Evolutionary conservation across 805 yeast species (phyloP).

Genomic region (Kluyveromyces siamensis): DNA sequence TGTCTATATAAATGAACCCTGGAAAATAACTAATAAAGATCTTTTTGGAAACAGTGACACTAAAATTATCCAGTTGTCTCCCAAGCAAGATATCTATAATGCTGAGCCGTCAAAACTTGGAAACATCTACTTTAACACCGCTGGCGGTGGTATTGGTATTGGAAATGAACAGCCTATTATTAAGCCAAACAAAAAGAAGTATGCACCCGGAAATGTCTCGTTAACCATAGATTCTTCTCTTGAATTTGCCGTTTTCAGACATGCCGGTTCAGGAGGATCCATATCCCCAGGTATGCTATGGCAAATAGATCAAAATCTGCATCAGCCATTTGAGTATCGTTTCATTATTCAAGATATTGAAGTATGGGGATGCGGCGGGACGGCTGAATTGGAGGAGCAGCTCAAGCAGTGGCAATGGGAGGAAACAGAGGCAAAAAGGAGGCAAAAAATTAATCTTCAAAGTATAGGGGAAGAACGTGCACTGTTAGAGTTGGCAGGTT

Average conservation of each 20-base stretch:
- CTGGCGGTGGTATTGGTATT: constrained; percentile 77
- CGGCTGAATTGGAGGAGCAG: constrained; percentile 69
- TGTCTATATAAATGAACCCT: constrained; percentile 57
- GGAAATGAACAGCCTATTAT: constrained; percentile 62
- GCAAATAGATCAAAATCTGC: constrained; percentile 12
- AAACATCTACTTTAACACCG: constrained; percentile 56
- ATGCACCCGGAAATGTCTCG: constrained; percentile 68
- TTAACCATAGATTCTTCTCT: constrained; percentile 67
- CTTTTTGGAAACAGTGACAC: constrained; percentile 59
- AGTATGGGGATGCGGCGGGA: constrained; percentile 88
- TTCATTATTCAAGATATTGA: constrained; percentile 69
- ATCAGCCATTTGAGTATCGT: constrained; percentile 49
- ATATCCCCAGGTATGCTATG: constrained; percentile 30
- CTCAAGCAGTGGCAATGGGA: constrained; percentile 85
- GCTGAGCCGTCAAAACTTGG: constrained; percentile 29
- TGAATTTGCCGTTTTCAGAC: constrained; percentile 75
- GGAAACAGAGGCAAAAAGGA: constrained; percentile 68
- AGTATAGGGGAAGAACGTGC: constrained; percentile 77
- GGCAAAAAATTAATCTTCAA: constrained; percentile 60
- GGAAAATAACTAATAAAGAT: constrained; percentile 66
- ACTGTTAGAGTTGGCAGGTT: constrained; percentile 72
- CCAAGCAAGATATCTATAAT: constrained; percentile 49
- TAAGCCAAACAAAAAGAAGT: constrained; percentile 37
- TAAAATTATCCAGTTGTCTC: constrained; percentile 57
- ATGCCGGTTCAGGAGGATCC: constrained; percentile 48